These are phyloP conservation scores for Candida dubliniensis DNA, from an alignment of 1,139 yeast genomes.

Conservation along the genomic window DNA sequence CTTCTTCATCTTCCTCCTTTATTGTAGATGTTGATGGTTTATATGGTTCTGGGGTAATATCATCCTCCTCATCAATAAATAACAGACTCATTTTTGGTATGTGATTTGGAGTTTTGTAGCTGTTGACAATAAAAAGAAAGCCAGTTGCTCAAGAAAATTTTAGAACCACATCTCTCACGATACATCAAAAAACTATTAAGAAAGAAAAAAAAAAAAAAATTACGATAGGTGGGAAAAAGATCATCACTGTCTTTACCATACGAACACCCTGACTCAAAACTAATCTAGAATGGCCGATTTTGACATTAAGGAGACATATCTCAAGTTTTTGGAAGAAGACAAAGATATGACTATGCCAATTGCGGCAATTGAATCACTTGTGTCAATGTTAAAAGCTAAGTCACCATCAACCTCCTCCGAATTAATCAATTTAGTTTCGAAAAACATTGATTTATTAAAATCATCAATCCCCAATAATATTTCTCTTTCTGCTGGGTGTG, in stretches of 20 bases:
- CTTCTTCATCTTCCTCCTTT: slow-evolving; percentile 11
- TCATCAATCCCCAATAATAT: slow-evolving; percentile 84
- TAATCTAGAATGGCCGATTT: slow-evolving; percentile 30
- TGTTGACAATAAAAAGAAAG: neutral
- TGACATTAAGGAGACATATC: slow-evolving; percentile 79
- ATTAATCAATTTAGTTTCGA: slow-evolving; percentile 74
- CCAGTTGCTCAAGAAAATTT: neutral
- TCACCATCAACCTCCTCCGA: slow-evolving; percentile 95
- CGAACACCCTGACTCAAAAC: too few species aligned
- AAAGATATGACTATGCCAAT: slow-evolving; percentile 98
- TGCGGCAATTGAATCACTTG: slow-evolving; percentile 95
- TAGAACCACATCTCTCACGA: neutral
- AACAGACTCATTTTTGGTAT: slow-evolving; percentile 9
- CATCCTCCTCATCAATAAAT: slow-evolving; percentile 16
- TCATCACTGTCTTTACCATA: too few species aligned
- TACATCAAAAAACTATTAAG: neutral
- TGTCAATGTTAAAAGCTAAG: slow-evolving; percentile 74
- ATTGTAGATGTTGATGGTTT: slow-evolving; percentile 11
- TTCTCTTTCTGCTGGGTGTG: slow-evolving; percentile 96
- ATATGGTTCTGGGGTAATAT: slow-evolving; percentile 4
- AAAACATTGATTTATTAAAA: slow-evolving; percentile 74
- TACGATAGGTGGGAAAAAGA: neutral
- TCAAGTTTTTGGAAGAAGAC: slow-evolving; percentile 79
- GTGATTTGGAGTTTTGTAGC: neutral
- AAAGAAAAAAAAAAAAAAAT: neutral